These are phyloP conservation scores for Euphorbia celastroides DNA, from an alignment of 441 rosid species.

Conservation along the genomic window DNA sequence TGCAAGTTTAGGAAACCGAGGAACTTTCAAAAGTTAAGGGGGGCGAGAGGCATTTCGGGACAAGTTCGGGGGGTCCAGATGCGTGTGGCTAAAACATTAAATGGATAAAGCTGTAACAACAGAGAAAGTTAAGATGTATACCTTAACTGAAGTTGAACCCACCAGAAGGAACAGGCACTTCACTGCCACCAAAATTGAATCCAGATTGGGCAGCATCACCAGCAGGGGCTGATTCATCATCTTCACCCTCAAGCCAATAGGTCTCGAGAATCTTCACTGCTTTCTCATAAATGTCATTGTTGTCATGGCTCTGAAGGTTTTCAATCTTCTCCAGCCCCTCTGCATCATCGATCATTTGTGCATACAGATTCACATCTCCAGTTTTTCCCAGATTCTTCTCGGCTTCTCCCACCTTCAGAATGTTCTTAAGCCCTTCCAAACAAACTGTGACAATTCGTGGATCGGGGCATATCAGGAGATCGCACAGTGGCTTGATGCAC, in stretches of 20 bases:
- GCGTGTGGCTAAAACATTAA: too few species aligned
- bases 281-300: conserved; percentile 65
- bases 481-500: conserved; percentile 79
- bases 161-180: conserved; percentile 45
- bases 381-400: conserved; percentile 48
- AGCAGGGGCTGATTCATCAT: conserved; percentile 43
- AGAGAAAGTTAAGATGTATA: conserved; percentile 10
- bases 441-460: conserved; percentile 81
- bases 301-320: conserved; percentile 71
- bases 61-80: too few species aligned
- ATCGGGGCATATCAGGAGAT: conserved; percentile 76
- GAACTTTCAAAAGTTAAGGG: too few species aligned
- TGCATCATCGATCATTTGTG: conserved; percentile 71
- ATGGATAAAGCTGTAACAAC: too few species aligned
- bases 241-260: conserved; percentile 71
- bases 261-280: conserved; percentile 76
- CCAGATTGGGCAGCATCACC: conserved; percentile 55
- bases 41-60: too few species aligned
- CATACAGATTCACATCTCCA: conserved; percentile 46
- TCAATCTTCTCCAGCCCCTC: conserved; percentile 74
- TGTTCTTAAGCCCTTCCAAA: conserved; percentile 81
- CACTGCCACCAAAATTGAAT: conserved; percentile 54
- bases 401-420: conserved; percentile 77
- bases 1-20: too few species aligned
- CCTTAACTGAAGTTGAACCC: conserved; percentile 76